A percentile compares a stretch with the other conserved stretches of the same genome.
Evolutionary conservation across 768 basidiomycete species (phyloP).

Genomic region (Clitopilus hobsonii): DNA sequence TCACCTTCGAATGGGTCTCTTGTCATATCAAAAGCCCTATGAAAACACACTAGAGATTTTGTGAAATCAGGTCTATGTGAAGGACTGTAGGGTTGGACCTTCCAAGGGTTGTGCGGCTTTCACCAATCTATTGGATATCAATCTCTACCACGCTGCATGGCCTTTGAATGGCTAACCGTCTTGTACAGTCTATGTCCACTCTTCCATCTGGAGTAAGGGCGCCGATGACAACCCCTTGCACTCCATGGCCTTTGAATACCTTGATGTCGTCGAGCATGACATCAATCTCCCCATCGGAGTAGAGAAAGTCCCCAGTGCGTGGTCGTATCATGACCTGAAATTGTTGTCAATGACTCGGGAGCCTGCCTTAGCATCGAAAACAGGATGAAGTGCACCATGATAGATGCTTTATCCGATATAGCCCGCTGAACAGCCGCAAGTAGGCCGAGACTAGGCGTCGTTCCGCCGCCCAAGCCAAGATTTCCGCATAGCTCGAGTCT

Average conservation of each 20-base stretch:
- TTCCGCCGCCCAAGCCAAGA: slow-evolving; percentile 71
- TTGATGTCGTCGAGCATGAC: slow-evolving; percentile 76
- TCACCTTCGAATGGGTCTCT: slow-evolving; percentile 48
- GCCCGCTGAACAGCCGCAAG: slow-evolving; percentile 50
- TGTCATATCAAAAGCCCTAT: slow-evolving; percentile 77
- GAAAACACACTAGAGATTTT: slow-evolving; percentile 60
- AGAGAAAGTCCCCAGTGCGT: slow-evolving; percentile 74
- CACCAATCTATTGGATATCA: slow-evolving; percentile 37
- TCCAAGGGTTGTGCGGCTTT: slow-evolving; percentile 56
- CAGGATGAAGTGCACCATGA: slow-evolving; percentile 51
- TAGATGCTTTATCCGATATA: slow-evolving; percentile 40
- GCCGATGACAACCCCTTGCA: slow-evolving; percentile 67
- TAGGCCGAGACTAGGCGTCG: slow-evolving; percentile 77
- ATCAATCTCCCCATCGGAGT: slow-evolving; percentile 57
- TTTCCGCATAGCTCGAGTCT: slow-evolving; percentile 76
- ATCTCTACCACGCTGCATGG: neutral
- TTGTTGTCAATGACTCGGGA: slow-evolving; percentile 2
- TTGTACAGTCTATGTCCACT: slow-evolving; percentile 56
- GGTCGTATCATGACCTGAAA: slow-evolving; percentile 76
- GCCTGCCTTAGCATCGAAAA: neutral
- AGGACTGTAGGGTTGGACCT: slow-evolving; percentile 37
- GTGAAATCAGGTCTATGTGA: slow-evolving; percentile 2
- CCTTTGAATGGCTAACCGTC: slow-evolving; percentile 30
- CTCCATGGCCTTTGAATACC: slow-evolving; percentile 49
- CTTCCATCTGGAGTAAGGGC: slow-evolving; percentile 51